Evolutionary conservation across 352 stramenopile species (phyloP), one percentile per base, ranked within the genome.

Genomic region (Pythium coloratum): DNA sequence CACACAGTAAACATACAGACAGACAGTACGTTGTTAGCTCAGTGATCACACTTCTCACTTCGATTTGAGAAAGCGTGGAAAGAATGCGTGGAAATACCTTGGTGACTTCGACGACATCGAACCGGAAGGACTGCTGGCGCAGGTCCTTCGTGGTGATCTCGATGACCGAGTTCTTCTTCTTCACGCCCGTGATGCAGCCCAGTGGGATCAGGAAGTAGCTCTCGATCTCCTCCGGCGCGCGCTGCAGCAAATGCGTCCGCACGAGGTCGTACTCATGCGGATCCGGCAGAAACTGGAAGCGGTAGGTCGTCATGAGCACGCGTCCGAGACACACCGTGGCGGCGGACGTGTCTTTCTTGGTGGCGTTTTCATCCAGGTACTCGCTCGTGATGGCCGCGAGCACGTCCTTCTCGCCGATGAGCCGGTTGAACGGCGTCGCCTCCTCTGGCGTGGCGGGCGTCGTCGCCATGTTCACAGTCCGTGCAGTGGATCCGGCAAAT

Each of bases 231-330:
- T 86, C 81, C 14, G 82, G 72, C 13, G 60, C 49, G n/a, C 85
- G 80, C 10, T 84, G 60, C 28, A 89, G 76, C 46, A 92, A 66
- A 44, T 93, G 83, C 10, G 69, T 61, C 10, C 65, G 74, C 53
- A 82, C 75, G 59, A 77, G 77, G 49, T 82, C 82, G 64, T 77
- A 78, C 61, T 88, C 83, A 60, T 80, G 77, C 60, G 75, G 74
- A 60, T 91, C 82, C 12, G 81, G 82, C 49, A 84, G 58, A 66
- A 95, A 95, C 78, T 92, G 83, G 67, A 95, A 92, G 57, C 87
- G 84, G 72, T 86, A 95, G 20, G 84, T 93, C 30, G 87, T 95
- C 85, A 93, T 95, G 72, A 90, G 76, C 59, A 95, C 82, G 34
- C 67, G 73, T 14, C 87, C 87, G 14, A 89, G 72, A 69, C 82